These are phyloP conservation scores for Rhododendron henanense DNA, from an alignment of 148 eudicot species.

Conservation along the genomic window DNA sequence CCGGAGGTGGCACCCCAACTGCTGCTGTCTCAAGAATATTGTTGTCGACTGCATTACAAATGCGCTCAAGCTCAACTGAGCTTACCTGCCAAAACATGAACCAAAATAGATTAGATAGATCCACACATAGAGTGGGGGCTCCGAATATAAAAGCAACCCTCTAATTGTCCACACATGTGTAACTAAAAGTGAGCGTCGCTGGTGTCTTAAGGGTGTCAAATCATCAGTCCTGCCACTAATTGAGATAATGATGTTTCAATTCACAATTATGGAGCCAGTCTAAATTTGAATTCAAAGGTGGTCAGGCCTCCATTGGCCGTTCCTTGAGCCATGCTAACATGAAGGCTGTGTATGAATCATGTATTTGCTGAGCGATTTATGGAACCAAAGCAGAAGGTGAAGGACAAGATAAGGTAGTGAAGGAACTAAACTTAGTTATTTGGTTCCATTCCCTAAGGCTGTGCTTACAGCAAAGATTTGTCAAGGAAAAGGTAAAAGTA, in stretches of 20 bases:
- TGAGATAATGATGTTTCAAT: background rate
- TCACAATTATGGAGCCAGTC: background rate
- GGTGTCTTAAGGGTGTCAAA: background rate
- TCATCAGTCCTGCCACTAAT: background rate
- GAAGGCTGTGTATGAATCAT: background rate
- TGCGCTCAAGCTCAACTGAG: conserved; percentile 90
- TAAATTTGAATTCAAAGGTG: background rate
- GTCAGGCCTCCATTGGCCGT: background rate
- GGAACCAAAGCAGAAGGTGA: background rate
- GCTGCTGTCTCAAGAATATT: conserved; percentile 89
- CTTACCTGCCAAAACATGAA: conserved; percentile 57
- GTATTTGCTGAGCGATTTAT: background rate
- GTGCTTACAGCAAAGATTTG: background rate
- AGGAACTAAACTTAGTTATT: background rate
- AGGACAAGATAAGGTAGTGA: background rate
- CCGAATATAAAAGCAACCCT: background rate
- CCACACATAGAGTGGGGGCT: background rate
- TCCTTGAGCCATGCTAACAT: background rate
- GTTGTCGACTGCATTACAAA: conserved; percentile 56
- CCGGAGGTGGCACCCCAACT: conserved; percentile 69
- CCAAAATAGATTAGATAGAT: background rate
- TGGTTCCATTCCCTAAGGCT: background rate
- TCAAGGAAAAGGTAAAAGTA: background rate
- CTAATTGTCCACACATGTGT: background rate
- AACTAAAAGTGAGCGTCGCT: background rate